Evolutionary conservation across 345 rosid genomes (phyloP).

Genomic region (Ceriops decandra): DNA sequence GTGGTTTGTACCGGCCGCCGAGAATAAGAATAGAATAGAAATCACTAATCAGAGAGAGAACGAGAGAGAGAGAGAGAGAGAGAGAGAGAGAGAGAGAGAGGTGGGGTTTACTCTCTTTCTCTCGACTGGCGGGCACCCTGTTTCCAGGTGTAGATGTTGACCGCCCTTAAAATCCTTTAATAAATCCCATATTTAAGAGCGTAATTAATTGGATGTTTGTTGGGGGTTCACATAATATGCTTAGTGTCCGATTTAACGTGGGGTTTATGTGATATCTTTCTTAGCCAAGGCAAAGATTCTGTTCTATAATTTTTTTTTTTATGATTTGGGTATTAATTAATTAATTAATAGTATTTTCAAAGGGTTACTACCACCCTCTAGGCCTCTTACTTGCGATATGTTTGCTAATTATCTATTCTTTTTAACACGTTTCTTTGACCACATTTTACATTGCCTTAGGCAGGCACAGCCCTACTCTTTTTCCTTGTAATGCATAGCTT

Average conservation of each 20-base stretch:
- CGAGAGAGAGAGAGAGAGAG: background rate
- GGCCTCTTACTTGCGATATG: slow-evolving; percentile 23
- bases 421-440: too few relatives aligned
- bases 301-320: slow-evolving; percentile 9
- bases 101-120: too few relatives aligned
- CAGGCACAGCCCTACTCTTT: too few relatives aligned
- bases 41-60: too few relatives aligned
- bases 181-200: slow-evolving; percentile 14
- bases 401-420: background rate
- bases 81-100: background rate
- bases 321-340: slow-evolving; percentile 13
- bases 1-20: too few relatives aligned
- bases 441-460: too few relatives aligned
- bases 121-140: too few relatives aligned
- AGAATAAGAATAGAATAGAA: too few relatives aligned
- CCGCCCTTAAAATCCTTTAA: slow-evolving; percentile 15
- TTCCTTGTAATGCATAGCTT: too few relatives aligned
- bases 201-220: slow-evolving; percentile 11
- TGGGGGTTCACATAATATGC: background rate
- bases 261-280: slow-evolving; percentile 6
- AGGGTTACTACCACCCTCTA: slow-evolving; percentile 26
- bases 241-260: slow-evolving; percentile 7
- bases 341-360: background rate
- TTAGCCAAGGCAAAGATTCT: background rate
- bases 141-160: slow-evolving; percentile 28